Evolutionary conservation across 805 yeast species (phyloP).

Genomic region (Kuraishia cidri): DNA sequence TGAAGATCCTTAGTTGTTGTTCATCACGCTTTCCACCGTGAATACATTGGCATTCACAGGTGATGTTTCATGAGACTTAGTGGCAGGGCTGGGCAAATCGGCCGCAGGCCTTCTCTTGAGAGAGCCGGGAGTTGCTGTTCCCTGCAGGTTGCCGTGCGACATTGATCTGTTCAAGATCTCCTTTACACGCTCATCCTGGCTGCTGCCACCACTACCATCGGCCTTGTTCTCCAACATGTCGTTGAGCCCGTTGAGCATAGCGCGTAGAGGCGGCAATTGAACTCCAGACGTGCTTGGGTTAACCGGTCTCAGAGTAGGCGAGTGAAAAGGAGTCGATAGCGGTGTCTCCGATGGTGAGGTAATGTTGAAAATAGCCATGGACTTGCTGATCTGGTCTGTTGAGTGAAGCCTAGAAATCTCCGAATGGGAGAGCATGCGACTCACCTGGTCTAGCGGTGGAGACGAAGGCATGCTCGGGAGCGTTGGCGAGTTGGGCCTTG

Average conservation of each 20-base stretch:
- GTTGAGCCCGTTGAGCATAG: slow-evolving; percentile 17
- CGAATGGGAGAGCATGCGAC: background rate
- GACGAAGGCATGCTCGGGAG: slow-evolving; percentile 1
- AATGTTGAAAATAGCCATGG: slow-evolving; percentile 20
- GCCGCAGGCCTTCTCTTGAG: too few relatives aligned
- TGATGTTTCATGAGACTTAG: too few relatives aligned
- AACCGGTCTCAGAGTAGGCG: slow-evolving; percentile 23
- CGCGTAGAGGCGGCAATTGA: slow-evolving; percentile 22
- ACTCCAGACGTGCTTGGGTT: slow-evolving; percentile 6
- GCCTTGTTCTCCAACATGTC: slow-evolving; percentile 13
- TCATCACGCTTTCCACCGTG: background rate
- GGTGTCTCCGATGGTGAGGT: slow-evolving; percentile 25
- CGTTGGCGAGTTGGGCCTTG: slow-evolving; percentile 26
- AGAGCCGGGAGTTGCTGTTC: too few relatives aligned
- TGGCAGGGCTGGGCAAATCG: too few relatives aligned
- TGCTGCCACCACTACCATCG: too few relatives aligned
- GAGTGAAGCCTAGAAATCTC: slow-evolving; percentile 27
- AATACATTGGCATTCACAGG: too few relatives aligned
- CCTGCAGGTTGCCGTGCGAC: too few relatives aligned
- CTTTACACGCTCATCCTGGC: too few relatives aligned
- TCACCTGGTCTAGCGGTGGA: slow-evolving; percentile 16
- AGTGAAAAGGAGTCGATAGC: slow-evolving; percentile 23
- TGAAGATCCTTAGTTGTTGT: too few relatives aligned
- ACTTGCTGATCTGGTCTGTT: slow-evolving; percentile 16
- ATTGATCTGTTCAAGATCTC: too few relatives aligned